Base-by-base conservation (phyloP, 345 rosid genomes). In the Eucalyptus marginata region DNA sequence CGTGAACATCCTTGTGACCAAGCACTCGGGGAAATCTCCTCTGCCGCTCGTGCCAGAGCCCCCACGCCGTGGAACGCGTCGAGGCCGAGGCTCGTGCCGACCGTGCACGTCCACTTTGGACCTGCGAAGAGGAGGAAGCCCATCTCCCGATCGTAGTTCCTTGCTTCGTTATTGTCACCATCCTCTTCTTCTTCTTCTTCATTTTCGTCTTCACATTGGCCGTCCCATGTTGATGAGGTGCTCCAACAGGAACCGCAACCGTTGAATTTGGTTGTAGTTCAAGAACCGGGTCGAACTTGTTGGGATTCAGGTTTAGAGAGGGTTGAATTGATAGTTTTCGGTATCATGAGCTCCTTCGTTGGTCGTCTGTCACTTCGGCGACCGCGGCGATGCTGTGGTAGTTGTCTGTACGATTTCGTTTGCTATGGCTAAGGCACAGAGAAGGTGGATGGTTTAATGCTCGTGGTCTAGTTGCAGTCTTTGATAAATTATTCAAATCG, bases 1-100 rank as follows among this genome's bases (percentile, higher is more conserved):
- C 8, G 95, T 95, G 31, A 94, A 93, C 90, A 94, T 94, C 87
- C 93, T 94, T 25, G 95, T 94, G 6, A 93, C 96, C 3, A 91
- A 93, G 76, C 97, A 95, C 89, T 25, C 86, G 18, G 93, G 97
- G 13, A 86, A 86, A 49, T 49, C 95, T 95, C 24, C 96, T 95
- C 22, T 94, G 94, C 87, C 92, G 49, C 58, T 76, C 64, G n/a
- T 95, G 97, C 86, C 93, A 93, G 25, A 89, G 90, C 50, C 50
- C 90, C 89, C 9, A 93, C 96, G 16, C 50, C 6, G 1, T 13
- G 50, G 15, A 49, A 49, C n/a, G 94, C 93, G 85, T 89, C 93
- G 4, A 95, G 97, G 13, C 86, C 90, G 20, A 90, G 90, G 47
- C 92, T 93, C 43, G 90, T 92, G 29, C 93, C 89, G 13, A 89